phyloP scores from a whole-genome alignment of 2,329 filamentous ascomycete species.

The Aspergillus carbonarius region DNA sequence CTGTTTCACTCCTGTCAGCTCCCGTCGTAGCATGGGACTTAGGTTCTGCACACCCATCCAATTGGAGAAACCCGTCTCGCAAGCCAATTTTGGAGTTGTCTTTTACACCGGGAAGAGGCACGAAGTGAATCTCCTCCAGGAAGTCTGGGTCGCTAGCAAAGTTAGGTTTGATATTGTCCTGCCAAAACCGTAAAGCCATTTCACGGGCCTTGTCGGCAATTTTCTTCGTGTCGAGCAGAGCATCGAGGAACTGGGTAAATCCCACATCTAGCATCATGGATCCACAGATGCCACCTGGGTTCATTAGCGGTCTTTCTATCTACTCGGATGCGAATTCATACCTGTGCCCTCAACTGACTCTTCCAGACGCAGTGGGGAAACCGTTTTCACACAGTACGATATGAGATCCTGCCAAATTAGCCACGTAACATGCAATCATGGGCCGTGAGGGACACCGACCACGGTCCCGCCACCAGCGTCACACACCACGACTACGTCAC shows the following conservation, averaged over 20 bases:
- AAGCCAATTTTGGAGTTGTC: conserved; percentile 24
- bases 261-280: conserved; percentile 31
- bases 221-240: conserved; percentile 23
- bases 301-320: background rate
- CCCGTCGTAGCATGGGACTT: background rate
- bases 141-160: conserved; percentile 18
- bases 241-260: conserved; percentile 26
- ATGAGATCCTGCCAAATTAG: conserved; percentile 29
- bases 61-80: conserved; percentile 12
- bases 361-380: conserved; percentile 24
- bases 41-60: conserved; percentile 4
- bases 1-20: background rate
- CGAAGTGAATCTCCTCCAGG: conserved; percentile 16
- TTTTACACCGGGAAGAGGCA: conserved; percentile 25
- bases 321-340: conserved; percentile 1
- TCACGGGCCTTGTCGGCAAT: conserved; percentile 19
- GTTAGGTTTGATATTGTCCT: conserved; percentile 26
- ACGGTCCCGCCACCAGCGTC: conserved; percentile 43
- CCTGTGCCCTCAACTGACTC: conserved; percentile 29
- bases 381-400: conserved; percentile 27
- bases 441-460: conserved; percentile 9
- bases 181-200: conserved; percentile 31
- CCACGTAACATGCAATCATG: background rate
- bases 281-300: conserved; percentile 29
- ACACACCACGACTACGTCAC: conserved; percentile 35